Evolutionary conservation across 768 basidiomycete genomes (phyloP), one percentile per base, ranked within the genome.

Genomic region (Leccinum sublutescens): DNA sequence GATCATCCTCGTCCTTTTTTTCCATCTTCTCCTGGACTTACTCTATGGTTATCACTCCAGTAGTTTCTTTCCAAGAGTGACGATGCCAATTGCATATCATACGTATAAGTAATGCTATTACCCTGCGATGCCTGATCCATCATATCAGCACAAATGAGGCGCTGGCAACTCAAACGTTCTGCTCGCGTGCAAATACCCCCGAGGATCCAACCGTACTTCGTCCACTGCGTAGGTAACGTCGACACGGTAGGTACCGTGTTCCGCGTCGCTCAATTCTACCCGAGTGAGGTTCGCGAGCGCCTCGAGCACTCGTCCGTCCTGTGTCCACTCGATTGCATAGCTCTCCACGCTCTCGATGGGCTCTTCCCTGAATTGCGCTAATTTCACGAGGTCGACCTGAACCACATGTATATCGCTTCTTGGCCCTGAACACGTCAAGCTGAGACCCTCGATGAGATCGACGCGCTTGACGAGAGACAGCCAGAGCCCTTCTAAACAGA

Each of bases 401-500:
- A 87, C 72, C 2, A 68, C 71, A 43, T 77, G 78, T 2, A 68
- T 70, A 47, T 77, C 78, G 31, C 59, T 61, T 67, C 65, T 66
- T 10, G 59, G 52, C 9, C 59, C 54, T 25, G 55, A 43, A 66
- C 85, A 87, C 2, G 62, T 66, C 63, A 78, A 73, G 19, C 69
- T 66, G 43, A 86, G 64, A 19, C 70, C 69, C 60, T 92, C 89
- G 65, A 92, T 82, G 65, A 90, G 80, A 66, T 75, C 77, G 55
- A 91, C 73, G 36, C 80, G 80, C 47, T 73, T 70, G 8, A 91
- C 78, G 21, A 91, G 82, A 17, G 83, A 77, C 50, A 83, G 73
- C 89, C 91, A 92, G 34, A 92, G 82, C 5, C 82, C 88, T 62
- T 91, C 91, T 15, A 82, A 65, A 67, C 23, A 23, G 23, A 23